These are phyloP conservation scores for Mucor lusitanicus DNA, from an alignment of 371 early-diverging fungal genomes.

Conservation along the genomic window DNA sequence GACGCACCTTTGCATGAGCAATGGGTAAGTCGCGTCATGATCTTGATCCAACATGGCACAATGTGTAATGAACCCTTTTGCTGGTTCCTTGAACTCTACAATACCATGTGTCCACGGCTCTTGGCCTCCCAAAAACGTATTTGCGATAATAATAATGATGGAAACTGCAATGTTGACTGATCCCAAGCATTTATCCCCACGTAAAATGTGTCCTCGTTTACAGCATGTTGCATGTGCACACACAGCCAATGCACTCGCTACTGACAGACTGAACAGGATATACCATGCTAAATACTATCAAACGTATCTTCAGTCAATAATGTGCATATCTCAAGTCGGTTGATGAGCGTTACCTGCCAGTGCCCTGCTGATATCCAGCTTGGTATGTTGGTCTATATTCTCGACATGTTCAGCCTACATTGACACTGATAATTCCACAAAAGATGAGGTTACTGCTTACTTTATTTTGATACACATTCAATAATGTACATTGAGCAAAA, in stretches of 20 bases:
- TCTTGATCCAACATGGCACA: conserved; percentile 30
- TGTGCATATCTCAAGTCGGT: background rate
- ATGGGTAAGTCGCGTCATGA: conserved; percentile 31
- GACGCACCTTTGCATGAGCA: conserved; percentile 39
- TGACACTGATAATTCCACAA: background rate
- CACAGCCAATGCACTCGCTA: conserved; percentile 22
- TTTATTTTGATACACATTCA: conserved; percentile 26
- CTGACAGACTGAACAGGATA: conserved; percentile 24
- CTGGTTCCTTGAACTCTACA: conserved; percentile 34
- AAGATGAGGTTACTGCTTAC: conserved; percentile 6
- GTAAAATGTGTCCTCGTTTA: conserved; percentile 27
- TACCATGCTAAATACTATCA: conserved; percentile 39
- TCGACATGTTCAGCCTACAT: background rate
- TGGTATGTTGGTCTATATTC: conserved; percentile 26
- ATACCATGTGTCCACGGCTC: conserved; percentile 46
- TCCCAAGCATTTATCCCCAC: conserved; percentile 35
- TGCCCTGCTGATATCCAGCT: conserved; percentile 39
- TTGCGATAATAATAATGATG: conserved; percentile 8
- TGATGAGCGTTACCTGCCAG: conserved; percentile 32
- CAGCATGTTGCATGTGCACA: conserved; percentile 38
- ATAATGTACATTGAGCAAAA: conserved; percentile 35
- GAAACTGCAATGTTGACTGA: conserved; percentile 21
- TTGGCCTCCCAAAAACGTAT: conserved; percentile 27
- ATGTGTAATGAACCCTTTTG: conserved; percentile 35
- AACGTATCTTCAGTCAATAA: background rate